Conservation (phyloP, 2,329 filamentous ascomycete species). For the Xylogone sp. region DNA sequence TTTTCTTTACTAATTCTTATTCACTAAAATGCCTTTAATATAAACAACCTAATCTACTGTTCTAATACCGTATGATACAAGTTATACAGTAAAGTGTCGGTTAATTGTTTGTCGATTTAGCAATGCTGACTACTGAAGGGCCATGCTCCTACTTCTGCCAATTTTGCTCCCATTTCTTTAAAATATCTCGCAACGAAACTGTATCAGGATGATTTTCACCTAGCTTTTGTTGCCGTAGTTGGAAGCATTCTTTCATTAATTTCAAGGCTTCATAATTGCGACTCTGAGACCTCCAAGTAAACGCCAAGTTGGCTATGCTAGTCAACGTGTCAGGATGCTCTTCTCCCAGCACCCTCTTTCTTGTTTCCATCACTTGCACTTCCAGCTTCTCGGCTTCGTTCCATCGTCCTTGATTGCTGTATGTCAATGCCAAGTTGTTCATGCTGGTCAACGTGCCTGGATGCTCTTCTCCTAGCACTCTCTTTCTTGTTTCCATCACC, state of each 20-base stretch:
- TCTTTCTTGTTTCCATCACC: constrained; percentile 8
- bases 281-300: constrained; percentile 1
- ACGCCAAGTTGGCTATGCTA: constrained; percentile 6
- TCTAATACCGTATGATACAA: too few relatives aligned
- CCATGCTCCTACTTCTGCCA: too few relatives aligned
- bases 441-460: constrained; percentile 8
- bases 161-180: too few relatives aligned
- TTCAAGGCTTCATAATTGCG: constrained; percentile 2
- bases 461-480: constrained; percentile 6
- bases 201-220: too few relatives aligned
- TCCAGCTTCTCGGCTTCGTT: constrained; percentile 6
- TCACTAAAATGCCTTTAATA: too few relatives aligned
- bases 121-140: too few relatives aligned
- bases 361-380: constrained; percentile 10
- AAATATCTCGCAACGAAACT: too few relatives aligned
- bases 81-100: too few relatives aligned
- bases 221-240: neutral
- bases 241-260: constrained; percentile 9
- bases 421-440: neutral
- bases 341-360: constrained; percentile 12
- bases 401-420: neutral
- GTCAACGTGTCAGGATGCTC: neutral
- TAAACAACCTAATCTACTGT: too few relatives aligned
- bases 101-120: too few relatives aligned
- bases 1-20: too few relatives aligned